phyloP scores from a whole-genome alignment of 1,139 yeast species.

The Geotrichum siamense region DNA sequence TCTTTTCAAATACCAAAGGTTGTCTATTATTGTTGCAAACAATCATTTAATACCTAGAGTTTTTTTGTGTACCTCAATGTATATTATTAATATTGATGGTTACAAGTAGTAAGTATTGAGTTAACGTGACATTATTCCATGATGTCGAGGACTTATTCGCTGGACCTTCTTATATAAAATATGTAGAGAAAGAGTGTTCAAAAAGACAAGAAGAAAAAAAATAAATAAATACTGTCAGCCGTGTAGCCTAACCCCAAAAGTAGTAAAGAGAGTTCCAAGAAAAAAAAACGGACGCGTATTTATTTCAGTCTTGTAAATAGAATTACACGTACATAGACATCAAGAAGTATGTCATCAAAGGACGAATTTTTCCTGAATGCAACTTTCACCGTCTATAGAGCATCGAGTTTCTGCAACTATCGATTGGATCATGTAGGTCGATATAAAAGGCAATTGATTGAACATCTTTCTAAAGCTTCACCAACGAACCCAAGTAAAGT shows the following conservation, averaged over 20 bases:
- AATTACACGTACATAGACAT: too few relatives aligned
- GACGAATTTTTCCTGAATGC: conserved; percentile 15
- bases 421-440: too few relatives aligned
- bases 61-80: background rate
- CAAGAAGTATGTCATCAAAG: conserved; percentile 3
- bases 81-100: background rate
- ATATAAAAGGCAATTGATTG: background rate
- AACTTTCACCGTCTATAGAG: conserved; percentile 9
- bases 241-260: conserved; percentile 1
- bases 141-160: background rate
- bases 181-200: background rate
- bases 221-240: background rate
- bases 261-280: background rate
- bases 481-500: background rate
- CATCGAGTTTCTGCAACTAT: conserved; percentile 1
- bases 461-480: background rate
- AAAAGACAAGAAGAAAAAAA: background rate
- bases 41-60: too few relatives aligned
- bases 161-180: background rate
- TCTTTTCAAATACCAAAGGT: too few relatives aligned
- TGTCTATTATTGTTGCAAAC: too few relatives aligned
- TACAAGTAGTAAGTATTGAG: background rate
- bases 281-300: background rate
- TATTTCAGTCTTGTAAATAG: too few relatives aligned
- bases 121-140: too few relatives aligned